These are phyloP conservation scores for Elongisporangium anandrum DNA, from an alignment of 352 stramenopile genomes.

Conservation along the genomic window DNA sequence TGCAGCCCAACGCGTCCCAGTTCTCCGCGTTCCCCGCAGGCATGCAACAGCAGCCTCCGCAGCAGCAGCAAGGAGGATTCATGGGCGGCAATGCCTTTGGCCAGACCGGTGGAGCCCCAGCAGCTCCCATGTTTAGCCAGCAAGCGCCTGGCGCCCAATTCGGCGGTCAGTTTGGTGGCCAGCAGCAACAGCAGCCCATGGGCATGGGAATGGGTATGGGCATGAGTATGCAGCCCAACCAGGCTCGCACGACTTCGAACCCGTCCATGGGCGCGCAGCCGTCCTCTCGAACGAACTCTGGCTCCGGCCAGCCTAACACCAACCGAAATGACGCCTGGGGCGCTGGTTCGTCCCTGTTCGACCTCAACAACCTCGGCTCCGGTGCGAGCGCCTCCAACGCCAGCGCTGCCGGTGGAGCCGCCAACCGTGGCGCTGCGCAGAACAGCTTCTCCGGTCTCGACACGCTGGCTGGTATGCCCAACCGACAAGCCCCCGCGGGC, in stretches of 20 bases:
- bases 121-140: constrained; percentile 46
- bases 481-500: constrained; percentile 34
- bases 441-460: constrained; percentile 84
- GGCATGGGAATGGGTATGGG: constrained; percentile 30
- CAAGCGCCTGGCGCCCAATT: constrained; percentile 43
- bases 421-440: constrained; percentile 23
- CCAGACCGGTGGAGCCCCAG: constrained; percentile 25
- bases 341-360: constrained; percentile 69
- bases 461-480: constrained; percentile 75
- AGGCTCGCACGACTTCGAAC: constrained; percentile 42
- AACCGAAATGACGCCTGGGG: constrained; percentile 76
- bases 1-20: constrained; percentile 14
- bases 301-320: constrained; percentile 24
- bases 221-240: constrained; percentile 7
- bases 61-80: constrained; percentile 34
- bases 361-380: constrained; percentile 70
- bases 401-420: constrained; percentile 18
- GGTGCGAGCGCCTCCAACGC: constrained; percentile 8
- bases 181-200: constrained; percentile 34
- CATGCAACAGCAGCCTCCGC: constrained; percentile 6
- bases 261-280: constrained; percentile 15
- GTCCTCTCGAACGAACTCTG: constrained; percentile 20
- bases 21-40: constrained; percentile 39
- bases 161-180: constrained; percentile 35
- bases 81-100: constrained; percentile 38